Evolutionary conservation across 192 early-diverging fungal genomes (phyloP), one percentile per base, ranked within the genome.

Genomic region (Geranomyces variabilis): DNA sequence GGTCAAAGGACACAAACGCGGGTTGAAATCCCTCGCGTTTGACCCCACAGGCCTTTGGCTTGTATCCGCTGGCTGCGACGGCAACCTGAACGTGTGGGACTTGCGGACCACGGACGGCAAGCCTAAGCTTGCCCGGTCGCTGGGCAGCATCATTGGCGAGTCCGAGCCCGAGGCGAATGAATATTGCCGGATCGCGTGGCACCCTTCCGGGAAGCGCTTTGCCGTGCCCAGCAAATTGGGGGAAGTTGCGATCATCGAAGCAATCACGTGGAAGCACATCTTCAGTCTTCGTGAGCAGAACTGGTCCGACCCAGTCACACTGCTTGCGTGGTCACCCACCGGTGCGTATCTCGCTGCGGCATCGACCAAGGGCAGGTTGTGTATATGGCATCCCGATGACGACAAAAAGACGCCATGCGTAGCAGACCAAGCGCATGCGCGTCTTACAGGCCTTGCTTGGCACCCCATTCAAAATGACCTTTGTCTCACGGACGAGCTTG

Each of bases 1-100:
- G 0, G 74, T 96, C 19, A 96, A 94, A 73, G 95, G 95, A 31
- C 95, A 97, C 77, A 95, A 92, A 0, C 94, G 96, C 63, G 83
- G 94, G 12, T 90, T 98, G 22, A 92, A 94, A 77, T 93, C 93
- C 77, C 70, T 98, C 36, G 82, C 86, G 0, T 97, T 93, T 79
- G 93, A 94, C 74, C 68, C 88, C 14, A 93, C 93, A 51, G 96
- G 96, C 46, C 84, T 89, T 7, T 85, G 85, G 57, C 81, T 96
- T 44, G 94, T 93, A 13, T 89, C 90, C 5, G 76, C 80, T 1
- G 83, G 81, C 19, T 83, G 84, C 60, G 84, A 90, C 51, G 91
- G 91, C 17, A 81, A 84, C 1, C 76, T 91, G 24, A 77, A 81
- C 41, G 72, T 93, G 10, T 93, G 89, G 89, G 86, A 91, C 72